phyloP scores from a whole-genome alignment of 805 yeast genomes.

The Saccharomyces paradoxus region DNA sequence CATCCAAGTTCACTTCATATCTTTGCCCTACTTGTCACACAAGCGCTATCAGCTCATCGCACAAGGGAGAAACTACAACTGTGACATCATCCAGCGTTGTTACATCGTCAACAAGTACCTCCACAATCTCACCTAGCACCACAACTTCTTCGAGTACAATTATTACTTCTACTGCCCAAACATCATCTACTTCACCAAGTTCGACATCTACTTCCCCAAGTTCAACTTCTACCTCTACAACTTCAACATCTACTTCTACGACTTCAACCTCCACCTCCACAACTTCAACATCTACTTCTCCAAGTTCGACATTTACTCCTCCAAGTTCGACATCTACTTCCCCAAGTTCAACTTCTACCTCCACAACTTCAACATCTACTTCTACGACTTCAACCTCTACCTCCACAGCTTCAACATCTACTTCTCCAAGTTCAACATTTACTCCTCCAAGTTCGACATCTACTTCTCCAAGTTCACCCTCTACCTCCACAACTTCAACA shows the following conservation, averaged over 20 bases:
- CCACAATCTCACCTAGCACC: background rate
- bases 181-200: background rate
- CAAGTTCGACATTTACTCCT: background rate
- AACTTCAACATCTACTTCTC: background rate
- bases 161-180: too few species aligned
- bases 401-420: background rate
- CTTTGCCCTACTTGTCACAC: slow-evolving; percentile 3
- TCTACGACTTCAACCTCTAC: background rate
- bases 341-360: background rate
- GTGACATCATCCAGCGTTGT: background rate
- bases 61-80: background rate
- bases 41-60: background rate
- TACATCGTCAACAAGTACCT: background rate
- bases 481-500: background rate
- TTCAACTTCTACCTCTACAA: background rate
- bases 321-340: background rate
- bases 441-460: background rate
- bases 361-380: background rate
- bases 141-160: background rate
- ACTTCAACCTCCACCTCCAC: background rate
- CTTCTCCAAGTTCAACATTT: background rate
- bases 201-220: background rate
- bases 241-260: background rate
- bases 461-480: background rate
- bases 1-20: background rate